These are phyloP conservation scores for Deuterostichococcus epilithicus DNA, from an alignment of 139 green algal species.

Conservation along the genomic window DNA sequence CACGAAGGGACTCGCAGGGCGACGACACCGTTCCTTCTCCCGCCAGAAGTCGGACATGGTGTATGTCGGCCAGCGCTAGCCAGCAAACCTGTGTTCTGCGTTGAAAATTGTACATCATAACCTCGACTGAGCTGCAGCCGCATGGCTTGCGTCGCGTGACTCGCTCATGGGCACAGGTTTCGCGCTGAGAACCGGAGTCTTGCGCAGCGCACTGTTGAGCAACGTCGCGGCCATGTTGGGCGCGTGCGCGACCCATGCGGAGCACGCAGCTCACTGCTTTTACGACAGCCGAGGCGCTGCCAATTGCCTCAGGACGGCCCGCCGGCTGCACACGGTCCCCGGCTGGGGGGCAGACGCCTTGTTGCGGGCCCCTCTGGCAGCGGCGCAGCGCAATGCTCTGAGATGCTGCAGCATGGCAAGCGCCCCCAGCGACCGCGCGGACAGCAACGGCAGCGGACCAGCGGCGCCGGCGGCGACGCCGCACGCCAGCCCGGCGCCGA, in stretches of 20 bases:
- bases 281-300: neutral
- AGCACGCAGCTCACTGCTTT: neutral
- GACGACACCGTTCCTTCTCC: too few relatives aligned
- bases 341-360: neutral
- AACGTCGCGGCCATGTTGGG: neutral
- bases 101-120: too few relatives aligned
- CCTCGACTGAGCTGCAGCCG: too few relatives aligned
- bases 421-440: neutral
- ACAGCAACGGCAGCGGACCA: too few relatives aligned
- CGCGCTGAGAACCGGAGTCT: neutral
- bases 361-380: too few relatives aligned
- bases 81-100: too few relatives aligned
- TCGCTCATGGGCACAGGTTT: neutral
- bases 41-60: too few relatives aligned
- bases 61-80: too few relatives aligned
- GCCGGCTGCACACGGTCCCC: neutral
- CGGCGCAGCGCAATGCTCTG: neutral
- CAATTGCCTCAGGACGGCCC: neutral
- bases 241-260: too few relatives aligned
- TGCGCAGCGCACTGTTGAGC: neutral
- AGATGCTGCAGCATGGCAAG: neutral
- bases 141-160: neutral
- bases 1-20: too few relatives aligned
- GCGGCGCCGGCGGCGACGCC: too few relatives aligned
- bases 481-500: neutral